Base-by-base conservation (phyloP, 306 rosid species). In the Cyclanthera cordifolia region DNA sequence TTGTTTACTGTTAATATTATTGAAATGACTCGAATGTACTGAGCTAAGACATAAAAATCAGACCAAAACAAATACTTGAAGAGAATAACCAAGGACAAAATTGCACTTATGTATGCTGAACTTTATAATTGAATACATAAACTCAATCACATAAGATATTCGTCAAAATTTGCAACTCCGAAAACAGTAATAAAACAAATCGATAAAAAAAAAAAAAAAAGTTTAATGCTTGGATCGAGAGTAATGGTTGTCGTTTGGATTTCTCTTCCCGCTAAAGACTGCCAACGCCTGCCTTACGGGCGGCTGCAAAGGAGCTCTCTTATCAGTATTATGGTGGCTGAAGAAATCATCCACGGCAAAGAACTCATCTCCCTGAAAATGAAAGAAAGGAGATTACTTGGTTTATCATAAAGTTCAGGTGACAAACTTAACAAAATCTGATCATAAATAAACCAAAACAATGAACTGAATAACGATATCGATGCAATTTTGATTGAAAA, bases 241-340 rank as follows among this genome's bases (percentile, higher is more conserved):
- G 83, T 61, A 90, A 74, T 88, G 96, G 72, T 88, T 90, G 79
- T 90, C 99, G 14, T 93, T 93, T 16, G 95, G 99, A 82, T 94
- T 90, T 77, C 99, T 88, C 84, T 54, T 88, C 52, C 95, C 91
- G 50, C 91, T 30, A 72, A 87, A 90, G 67, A 80, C 88, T 37
- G 94, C 86, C 50, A 88, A 51, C 11, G 95, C 91, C 76, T 85
- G 88, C 76, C 97, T 81, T 63, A 94, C 71, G 1, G 95, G 95
- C 79, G 99, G 91, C 91, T 82, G 95, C 81, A 90, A 67, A 69
- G 96, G 85, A 50, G 85, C 74, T 23, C 69, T 85, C 79, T 90
- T 87, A 78, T 82, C 91, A 9, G 88, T 74, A 73, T 61, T 61
- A 12, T 94, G 96, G 80, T 88, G 90, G 79, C 74, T 48, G 76